Conservation (phyloP, 306 rosid species). For the Quillaja saponaria region DNA sequence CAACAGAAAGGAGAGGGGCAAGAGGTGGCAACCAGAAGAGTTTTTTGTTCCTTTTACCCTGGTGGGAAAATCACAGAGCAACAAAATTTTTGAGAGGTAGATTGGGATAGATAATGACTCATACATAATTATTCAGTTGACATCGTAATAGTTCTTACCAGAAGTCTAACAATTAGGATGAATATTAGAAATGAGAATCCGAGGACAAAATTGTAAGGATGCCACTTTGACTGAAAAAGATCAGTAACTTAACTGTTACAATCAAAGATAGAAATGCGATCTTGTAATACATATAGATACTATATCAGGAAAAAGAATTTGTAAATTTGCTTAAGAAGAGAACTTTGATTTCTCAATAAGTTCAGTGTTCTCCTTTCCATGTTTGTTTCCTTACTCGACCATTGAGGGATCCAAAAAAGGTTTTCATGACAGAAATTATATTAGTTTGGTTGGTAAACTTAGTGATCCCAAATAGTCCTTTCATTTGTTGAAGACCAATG, state of each 20-base stretch:
- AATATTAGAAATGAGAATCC: conserved; percentile 80
- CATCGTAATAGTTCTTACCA: conserved; percentile 60
- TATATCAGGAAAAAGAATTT: background rate
- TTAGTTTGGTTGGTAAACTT: conserved; percentile 74
- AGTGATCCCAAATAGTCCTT: conserved; percentile 70
- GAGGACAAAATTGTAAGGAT: conserved; percentile 68
- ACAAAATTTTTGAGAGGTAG: too few species aligned
- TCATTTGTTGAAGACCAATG: conserved; percentile 91
- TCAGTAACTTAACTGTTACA: background rate
- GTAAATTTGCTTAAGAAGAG: conserved; percentile 2
- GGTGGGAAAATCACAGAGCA: conserved; percentile 6
- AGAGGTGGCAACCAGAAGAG: conserved; percentile 82
- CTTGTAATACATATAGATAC: too few species aligned
- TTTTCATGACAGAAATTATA: conserved; percentile 59
- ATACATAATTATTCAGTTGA: too few species aligned
- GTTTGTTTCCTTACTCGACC: conserved; percentile 36
- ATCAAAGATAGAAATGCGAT: background rate
- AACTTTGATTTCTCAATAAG: background rate
- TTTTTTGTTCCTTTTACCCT: conserved; percentile 81
- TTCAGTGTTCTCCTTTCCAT: background rate
- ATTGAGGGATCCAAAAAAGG: conserved; percentile 50
- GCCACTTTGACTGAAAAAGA: conserved; percentile 53
- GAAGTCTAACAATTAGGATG: conserved; percentile 56
- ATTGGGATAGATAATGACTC: too few species aligned
- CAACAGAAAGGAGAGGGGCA: conserved; percentile 75